Conservation (phyloP, 148 eudicot genomes). For the Persicaria tinctoria region DNA sequence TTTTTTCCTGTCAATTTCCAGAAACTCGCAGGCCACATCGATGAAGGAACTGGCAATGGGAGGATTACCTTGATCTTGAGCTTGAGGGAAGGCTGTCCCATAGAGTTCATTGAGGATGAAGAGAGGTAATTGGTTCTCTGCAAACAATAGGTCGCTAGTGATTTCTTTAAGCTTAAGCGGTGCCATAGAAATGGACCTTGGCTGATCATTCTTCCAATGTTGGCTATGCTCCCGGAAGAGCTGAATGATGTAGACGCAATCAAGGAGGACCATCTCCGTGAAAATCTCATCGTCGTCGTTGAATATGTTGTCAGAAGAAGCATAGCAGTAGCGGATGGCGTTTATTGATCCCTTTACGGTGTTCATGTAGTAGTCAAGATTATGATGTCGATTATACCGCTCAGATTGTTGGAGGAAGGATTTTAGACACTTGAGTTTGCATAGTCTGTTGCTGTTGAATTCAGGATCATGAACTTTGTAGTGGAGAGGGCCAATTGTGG, state of each 20-base stretch:
- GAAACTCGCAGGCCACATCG: not conserved
- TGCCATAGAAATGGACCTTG: not conserved
- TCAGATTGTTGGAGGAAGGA: not conserved
- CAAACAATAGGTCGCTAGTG: not conserved
- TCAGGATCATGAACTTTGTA: not conserved
- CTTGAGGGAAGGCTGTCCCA: not conserved
- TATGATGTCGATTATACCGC: too few relatives aligned
- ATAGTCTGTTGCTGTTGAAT: not conserved
- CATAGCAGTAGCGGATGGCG: not conserved
- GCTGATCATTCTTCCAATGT: not conserved
- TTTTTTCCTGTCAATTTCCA: too few relatives aligned
- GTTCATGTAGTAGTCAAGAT: too few relatives aligned
- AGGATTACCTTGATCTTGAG: not conserved
- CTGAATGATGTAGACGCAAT: not conserved
- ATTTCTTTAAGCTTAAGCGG: not conserved
- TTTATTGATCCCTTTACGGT: too few relatives aligned
- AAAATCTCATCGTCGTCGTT: not conserved
- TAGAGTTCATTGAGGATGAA: not conserved
- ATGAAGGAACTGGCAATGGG: not conserved
- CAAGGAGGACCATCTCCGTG: not conserved
- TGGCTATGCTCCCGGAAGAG: not conserved
- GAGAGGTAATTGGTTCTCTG: constrained; percentile 13
- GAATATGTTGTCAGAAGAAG: not conserved
- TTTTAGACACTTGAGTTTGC: not conserved
- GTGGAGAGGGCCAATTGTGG: constrained; percentile 10